These are phyloP conservation scores for Chenopodium formosanum DNA, from an alignment of 148 eudicot species.

Conservation along the genomic window DNA sequence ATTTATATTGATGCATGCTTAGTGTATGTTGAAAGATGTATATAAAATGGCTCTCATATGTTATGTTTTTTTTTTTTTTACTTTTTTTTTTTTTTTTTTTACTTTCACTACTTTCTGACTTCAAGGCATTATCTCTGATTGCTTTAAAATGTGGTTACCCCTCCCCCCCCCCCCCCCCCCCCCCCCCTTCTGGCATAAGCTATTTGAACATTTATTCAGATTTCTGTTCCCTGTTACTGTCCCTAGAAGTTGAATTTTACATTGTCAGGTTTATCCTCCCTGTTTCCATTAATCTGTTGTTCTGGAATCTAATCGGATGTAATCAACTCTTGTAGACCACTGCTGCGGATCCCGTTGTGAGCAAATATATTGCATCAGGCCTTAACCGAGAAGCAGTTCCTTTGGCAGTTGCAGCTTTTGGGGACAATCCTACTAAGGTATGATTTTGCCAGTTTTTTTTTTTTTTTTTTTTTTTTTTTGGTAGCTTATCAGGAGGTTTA, in stretches of 20 bases:
- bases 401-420: constrained; percentile 78
- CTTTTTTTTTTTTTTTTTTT: neutral
- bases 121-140: too few relatives aligned
- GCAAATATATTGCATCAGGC: constrained; percentile 80
- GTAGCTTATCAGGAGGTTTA: too few relatives aligned
- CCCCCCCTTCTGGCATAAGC: neutral
- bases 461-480: too few relatives aligned
- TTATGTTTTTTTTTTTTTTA: neutral
- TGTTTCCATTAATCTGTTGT: neutral
- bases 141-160: too few relatives aligned
- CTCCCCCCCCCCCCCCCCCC: too few relatives aligned
- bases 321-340: constrained; percentile 50
- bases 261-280: neutral
- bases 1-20: neutral
- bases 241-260: neutral
- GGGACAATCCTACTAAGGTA: constrained; percentile 92
- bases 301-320: neutral
- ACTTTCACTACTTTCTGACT: neutral
- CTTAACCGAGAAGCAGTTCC: constrained; percentile 88
- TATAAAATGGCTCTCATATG: neutral
- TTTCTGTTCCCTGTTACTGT: neutral
- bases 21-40: neutral
- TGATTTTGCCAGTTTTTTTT: neutral
- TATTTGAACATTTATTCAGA: neutral
- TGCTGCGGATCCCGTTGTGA: constrained; percentile 67